These are phyloP conservation scores for Alectoria sarmentosa DNA, from an alignment of 495 filamentous ascomycete genomes.

Conservation along the genomic window DNA sequence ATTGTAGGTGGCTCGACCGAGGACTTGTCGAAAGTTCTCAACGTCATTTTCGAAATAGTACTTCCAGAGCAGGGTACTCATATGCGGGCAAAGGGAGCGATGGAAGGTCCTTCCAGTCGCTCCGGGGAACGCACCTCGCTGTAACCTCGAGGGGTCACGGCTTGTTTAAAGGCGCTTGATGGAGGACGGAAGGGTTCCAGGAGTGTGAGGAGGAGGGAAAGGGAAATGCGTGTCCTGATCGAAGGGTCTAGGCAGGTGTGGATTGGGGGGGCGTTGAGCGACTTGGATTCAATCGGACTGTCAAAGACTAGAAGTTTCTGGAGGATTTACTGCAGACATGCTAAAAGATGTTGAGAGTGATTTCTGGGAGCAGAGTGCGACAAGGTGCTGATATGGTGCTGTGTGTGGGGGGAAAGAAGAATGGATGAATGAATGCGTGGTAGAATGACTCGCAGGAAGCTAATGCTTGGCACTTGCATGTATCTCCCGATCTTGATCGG, in stretches of 20 bases:
- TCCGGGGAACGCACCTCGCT: constrained; percentile 72
- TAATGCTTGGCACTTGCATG: background rate
- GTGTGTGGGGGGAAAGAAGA: background rate
- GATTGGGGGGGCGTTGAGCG: background rate
- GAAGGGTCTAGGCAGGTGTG: background rate
- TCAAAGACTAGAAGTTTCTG: background rate
- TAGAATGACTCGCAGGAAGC: constrained; percentile 2
- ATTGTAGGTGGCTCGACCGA: constrained; percentile 56
- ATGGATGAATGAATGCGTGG: background rate
- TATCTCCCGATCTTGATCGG: background rate
- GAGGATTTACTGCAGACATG: background rate
- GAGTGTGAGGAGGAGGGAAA: background rate
- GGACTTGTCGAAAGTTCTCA: constrained; percentile 76
- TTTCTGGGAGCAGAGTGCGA: background rate
- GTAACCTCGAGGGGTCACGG: constrained; percentile 77
- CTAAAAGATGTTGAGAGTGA: background rate
- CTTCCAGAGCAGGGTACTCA: constrained; percentile 96
- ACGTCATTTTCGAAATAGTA: constrained; percentile 94
- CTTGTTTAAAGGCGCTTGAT: constrained; percentile 66
- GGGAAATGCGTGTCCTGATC: background rate
- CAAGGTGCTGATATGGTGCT: background rate
- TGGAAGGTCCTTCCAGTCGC: constrained; percentile 49
- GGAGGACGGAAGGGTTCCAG: constrained; percentile 21
- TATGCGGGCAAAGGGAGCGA: constrained; percentile 50
- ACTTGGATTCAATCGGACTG: background rate